phyloP scores from a whole-genome alignment of 2,329 filamentous ascomycete species.

The Chrysosporium keratinophilum region DNA sequence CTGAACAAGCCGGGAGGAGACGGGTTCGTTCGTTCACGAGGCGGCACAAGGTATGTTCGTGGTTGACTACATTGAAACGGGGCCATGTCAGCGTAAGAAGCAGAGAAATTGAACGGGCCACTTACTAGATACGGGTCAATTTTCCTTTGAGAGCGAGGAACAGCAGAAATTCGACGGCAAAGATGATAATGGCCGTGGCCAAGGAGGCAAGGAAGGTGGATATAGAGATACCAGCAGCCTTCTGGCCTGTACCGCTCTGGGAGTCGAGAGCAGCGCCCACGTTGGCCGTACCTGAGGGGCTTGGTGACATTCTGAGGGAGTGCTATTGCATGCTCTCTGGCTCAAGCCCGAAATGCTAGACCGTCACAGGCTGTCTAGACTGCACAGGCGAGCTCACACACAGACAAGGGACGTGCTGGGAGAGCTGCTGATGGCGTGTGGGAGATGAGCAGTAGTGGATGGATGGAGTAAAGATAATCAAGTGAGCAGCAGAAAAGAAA shows the following conservation, averaged over 20 bases:
- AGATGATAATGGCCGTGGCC: constrained; percentile 51
- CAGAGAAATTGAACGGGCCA: constrained; percentile 15
- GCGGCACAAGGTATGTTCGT: constrained; percentile 74
- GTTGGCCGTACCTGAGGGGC: constrained; percentile 6
- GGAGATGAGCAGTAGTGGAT: neutral
- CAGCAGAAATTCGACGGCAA: constrained; percentile 52
- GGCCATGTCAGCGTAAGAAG: constrained; percentile 1
- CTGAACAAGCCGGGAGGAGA: constrained; percentile 50
- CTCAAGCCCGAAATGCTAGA: neutral
- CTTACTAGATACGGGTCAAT: constrained; percentile 71
- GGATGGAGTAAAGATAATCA: neutral
- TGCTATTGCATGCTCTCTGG: constrained; percentile 5
- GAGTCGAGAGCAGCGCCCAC: constrained; percentile 29
- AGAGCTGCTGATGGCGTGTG: neutral
- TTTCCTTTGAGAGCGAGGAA: constrained; percentile 71
- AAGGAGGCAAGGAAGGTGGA: constrained; percentile 56
- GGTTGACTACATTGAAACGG: constrained; percentile 50
- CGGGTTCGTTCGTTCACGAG: constrained; percentile 69
- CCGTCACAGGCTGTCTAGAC: neutral
- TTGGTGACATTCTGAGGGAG: neutral
- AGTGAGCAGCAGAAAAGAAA: neutral
- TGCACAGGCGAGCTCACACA: too few relatives aligned
- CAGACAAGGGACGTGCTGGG: neutral
- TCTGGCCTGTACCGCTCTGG: constrained; percentile 28
- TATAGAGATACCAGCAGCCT: constrained; percentile 29